A percentile compares a stretch with the other conserved stretches of the same genome.
phyloP scores from a whole-genome alignment of 2,329 filamentous ascomycete species.

The Cladosporium cucumerinum region DNA sequence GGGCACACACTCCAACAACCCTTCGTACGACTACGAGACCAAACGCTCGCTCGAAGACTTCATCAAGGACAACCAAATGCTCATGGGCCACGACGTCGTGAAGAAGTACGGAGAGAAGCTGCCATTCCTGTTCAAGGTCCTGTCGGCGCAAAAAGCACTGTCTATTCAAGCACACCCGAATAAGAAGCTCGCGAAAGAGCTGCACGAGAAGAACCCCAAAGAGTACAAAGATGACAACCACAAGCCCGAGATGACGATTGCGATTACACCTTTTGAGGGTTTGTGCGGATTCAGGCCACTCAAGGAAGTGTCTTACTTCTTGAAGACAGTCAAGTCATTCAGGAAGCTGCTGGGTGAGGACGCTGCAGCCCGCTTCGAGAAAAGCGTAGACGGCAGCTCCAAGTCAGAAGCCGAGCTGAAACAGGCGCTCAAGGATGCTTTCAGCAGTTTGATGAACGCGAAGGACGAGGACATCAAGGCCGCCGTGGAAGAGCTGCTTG shows the following conservation, averaged over 20 bases:
- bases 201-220: conserved; percentile 81
- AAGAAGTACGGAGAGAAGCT: conserved; percentile 74
- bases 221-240: conserved; percentile 99
- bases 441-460: conserved; percentile 77
- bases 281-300: conserved; percentile 93
- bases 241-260: conserved; percentile 99
- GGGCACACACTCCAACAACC: conserved; percentile 95
- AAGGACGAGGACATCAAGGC: conserved; percentile 62
- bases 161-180: conserved; percentile 85
- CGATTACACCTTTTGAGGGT: conserved; percentile 92
- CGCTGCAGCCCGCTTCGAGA: conserved; percentile 44
- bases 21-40: conserved; percentile 82
- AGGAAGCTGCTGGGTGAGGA: conserved; percentile 48
- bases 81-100: conserved; percentile 71
- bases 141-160: conserved; percentile 91
- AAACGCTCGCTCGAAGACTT: conserved; percentile 83
- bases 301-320: conserved; percentile 80
- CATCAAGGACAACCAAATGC: conserved; percentile 77
- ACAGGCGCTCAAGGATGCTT: conserved; percentile 69
- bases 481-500: conserved; percentile 66
- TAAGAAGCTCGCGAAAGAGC: conserved; percentile 75
- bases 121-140: conserved; percentile 96
- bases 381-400: conserved; percentile 51
- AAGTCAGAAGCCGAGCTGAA: conserved; percentile 63
- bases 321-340: conserved; percentile 59